A percentile compares a stretch with the other conserved stretches of the same genome.
These are phyloP conservation scores for Malassezia pachydermatis DNA, from an alignment of 1,284 basidiomycete species.

Conservation along the genomic window DNA sequence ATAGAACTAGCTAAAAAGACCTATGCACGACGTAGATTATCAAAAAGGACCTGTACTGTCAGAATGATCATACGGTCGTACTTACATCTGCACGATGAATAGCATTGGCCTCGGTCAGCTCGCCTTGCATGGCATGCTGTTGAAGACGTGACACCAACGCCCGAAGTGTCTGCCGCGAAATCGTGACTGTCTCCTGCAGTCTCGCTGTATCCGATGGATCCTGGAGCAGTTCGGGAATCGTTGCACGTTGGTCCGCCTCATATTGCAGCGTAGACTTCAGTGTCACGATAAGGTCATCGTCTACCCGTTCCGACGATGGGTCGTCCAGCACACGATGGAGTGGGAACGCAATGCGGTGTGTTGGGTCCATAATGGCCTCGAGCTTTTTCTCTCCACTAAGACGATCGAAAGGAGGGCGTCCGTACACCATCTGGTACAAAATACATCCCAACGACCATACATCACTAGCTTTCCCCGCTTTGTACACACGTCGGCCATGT, in stretches of 20 bases:
- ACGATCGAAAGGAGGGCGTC: slow-evolving; percentile 77
- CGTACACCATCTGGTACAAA: slow-evolving; percentile 90
- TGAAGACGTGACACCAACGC: slow-evolving; percentile 30
- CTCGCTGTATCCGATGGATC: slow-evolving; percentile 21
- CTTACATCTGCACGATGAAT: slow-evolving; percentile 28
- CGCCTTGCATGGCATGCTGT: slow-evolving; percentile 25
- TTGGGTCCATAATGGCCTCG: slow-evolving; percentile 69
- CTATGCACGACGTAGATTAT: slow-evolving; percentile 3
- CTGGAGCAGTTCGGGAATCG: slow-evolving; percentile 59
- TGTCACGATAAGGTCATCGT: slow-evolving; percentile 60
- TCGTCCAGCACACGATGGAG: slow-evolving; percentile 57
- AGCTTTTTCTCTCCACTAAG: slow-evolving; percentile 81
- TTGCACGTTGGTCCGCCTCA: slow-evolving; percentile 64
- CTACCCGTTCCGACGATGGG: slow-evolving; percentile 52
- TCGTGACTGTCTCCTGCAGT: slow-evolving; percentile 23
- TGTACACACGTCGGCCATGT: slow-evolving; percentile 48
- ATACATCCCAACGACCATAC: slow-evolving; percentile 97
- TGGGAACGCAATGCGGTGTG: slow-evolving; percentile 65
- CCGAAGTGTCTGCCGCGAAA: slow-evolving; percentile 26
- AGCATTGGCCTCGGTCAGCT: slow-evolving; percentile 35
- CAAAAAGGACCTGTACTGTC: slow-evolving; percentile 3
- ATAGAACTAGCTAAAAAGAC: too few species aligned
- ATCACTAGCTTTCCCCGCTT: slow-evolving; percentile 54
- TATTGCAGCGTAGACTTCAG: slow-evolving; percentile 66
- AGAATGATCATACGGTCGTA: background rate